Percentiles rank a stretch among this genome's conserved stretches.
These are phyloP conservation scores for Chenopodium album DNA, from an alignment of 148 eudicot species.

Conservation along the genomic window DNA sequence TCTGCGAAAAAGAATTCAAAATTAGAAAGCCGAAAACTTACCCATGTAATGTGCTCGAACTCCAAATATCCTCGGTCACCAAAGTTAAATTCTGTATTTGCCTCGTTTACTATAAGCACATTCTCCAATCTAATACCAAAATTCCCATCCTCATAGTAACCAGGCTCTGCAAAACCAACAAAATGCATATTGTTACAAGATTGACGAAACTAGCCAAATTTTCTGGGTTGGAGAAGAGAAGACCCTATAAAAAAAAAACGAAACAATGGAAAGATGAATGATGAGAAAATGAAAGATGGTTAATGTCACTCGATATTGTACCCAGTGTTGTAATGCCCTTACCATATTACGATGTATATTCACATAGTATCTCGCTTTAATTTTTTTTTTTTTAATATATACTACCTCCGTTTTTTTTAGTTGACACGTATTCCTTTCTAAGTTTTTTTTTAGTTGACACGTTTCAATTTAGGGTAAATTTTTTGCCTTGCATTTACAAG, in stretches of 20 bases:
- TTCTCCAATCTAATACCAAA: slow-evolving; percentile 96
- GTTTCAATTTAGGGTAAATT: no score
- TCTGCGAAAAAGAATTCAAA: background rate
- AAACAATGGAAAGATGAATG: background rate
- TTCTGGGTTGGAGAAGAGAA: background rate
- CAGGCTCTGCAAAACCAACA: slow-evolving; percentile 61
- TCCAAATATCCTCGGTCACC: slow-evolving; percentile 83
- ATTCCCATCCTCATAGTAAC: slow-evolving; percentile 91
- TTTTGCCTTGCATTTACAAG: no score
- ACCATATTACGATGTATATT: no score
- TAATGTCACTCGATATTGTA: background rate
- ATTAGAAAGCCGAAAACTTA: slow-evolving; percentile 32
- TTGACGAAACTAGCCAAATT: background rate
- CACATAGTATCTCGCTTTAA: no score
- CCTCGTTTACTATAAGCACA: slow-evolving; percentile 82
- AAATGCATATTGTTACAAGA: background rate
- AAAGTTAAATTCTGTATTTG: slow-evolving; percentile 77
- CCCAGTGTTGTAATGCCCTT: no score
- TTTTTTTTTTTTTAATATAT: no score
- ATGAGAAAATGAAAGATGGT: background rate
- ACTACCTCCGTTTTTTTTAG: no score
- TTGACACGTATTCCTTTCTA: no score
- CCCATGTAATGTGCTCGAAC: slow-evolving; percentile 97
- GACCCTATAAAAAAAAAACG: background rate
- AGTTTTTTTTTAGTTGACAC: no score